Evolutionary conservation across 1,284 basidiomycete species (phyloP), one percentile per base, ranked within the genome.

Genomic region (Cystobasidiaceae sp.): DNA sequence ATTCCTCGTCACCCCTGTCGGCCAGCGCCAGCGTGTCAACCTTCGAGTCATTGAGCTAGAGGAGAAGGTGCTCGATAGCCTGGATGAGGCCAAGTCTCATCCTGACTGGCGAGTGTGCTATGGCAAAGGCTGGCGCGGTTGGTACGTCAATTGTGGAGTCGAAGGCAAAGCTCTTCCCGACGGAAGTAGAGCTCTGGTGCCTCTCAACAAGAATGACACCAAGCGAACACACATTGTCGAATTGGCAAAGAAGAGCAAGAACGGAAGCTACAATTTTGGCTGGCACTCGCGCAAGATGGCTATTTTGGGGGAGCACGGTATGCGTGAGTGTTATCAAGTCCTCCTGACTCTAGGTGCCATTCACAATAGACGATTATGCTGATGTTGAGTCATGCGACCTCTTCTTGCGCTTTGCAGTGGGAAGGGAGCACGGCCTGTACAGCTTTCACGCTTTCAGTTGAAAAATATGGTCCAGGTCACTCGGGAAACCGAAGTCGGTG

Each of bases 271-370:
- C 73, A 88, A 87, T 4, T 84, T 93, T 1, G 94, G 94, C 0
- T 98, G 94, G 93, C 92, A 97, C 78, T 86, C 89, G 34, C 80
- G 92, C 57, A 98, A 98, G 80, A 93, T 97, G 91, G 93, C 97
- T 83, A 89, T 96, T 59, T 34, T 73, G n/a, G 33, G 32, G 15
- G 56, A 49, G 27, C 30, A 59, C 27, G 56, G 27, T 8, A 46
- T 59, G 56, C 56, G 54, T 56, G 27, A 44, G 54, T 56, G 7
- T 27, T n/a, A n/a, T 28, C 1, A n/a, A 11, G 37, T 11, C 37
- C 11, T 30, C 4, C 30, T 52, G n/a, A 13, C 11, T 17, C 13
- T 13, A 50, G 25, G 4, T n/a, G 23, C 9, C 2, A 13, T 19
- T 33, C 32, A 17, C 23, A 2, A 7, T n/a, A 37, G 30, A 39